Conservation (phyloP, 495 filamentous ascomycete genomes). For the Polyplosphaeria fusca region DNA sequence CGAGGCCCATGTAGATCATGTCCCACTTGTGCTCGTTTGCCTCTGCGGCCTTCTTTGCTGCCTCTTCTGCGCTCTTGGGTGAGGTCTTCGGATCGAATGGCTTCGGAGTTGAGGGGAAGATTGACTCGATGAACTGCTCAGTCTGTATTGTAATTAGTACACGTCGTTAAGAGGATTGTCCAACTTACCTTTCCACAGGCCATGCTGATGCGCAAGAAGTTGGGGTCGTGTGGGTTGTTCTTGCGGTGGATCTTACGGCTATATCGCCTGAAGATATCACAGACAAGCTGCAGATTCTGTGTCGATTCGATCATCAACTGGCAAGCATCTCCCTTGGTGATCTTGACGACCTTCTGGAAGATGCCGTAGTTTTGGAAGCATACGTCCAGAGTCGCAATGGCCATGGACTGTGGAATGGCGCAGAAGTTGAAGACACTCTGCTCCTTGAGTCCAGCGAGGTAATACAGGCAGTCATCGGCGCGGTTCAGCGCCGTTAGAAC, state of each 20-base stretch:
- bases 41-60: constrained; percentile 50
- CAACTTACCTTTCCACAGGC: constrained; percentile 77
- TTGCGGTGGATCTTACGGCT: constrained; percentile 83
- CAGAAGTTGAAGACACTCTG: constrained; percentile 99
- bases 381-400: constrained; percentile 87
- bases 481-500: constrained; percentile 82
- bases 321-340: constrained; percentile 92
- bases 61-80: constrained; percentile 48
- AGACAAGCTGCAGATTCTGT: constrained; percentile 77
- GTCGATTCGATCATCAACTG: constrained; percentile 86
- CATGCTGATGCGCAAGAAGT: constrained; percentile 88
- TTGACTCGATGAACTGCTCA: constrained; percentile 93
- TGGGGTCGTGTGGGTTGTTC: constrained; percentile 90
- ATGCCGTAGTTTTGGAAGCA: constrained; percentile 90
- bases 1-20: constrained; percentile 57
- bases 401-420: constrained; percentile 97
- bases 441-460: constrained; percentile 92
- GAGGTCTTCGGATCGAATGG: constrained; percentile 35
- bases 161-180: not conserved
- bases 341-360: constrained; percentile 88
- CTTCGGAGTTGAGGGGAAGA: constrained; percentile 75
- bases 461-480: constrained; percentile 90
- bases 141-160: constrained; percentile 57
- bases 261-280: constrained; percentile 73
- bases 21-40: constrained; percentile 55